phyloP scores from a whole-genome alignment of 768 basidiomycete species.

The Pleurotus pulmonarius region DNA sequence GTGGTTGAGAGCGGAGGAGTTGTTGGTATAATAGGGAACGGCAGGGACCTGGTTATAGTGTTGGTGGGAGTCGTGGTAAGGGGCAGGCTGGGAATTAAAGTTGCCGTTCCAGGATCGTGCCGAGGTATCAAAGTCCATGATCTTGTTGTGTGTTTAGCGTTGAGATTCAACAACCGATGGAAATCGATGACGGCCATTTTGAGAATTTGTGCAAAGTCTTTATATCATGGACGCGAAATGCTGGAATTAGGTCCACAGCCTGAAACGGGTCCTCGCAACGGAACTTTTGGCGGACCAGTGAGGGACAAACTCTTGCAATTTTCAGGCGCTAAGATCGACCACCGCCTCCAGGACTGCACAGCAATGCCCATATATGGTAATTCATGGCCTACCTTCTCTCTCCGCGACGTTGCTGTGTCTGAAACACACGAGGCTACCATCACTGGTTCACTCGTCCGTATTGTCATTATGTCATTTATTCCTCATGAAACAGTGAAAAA shows the following conservation, averaged over 20 bases:
- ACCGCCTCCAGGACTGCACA: background rate
- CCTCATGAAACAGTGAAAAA: constrained; percentile 1
- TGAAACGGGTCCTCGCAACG: constrained; percentile 6
- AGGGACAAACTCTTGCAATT: background rate
- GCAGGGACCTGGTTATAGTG: background rate
- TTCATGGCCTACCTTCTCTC: background rate
- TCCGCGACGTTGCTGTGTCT: constrained; percentile 6
- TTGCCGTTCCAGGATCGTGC: constrained; percentile 6
- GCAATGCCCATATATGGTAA: background rate
- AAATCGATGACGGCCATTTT: background rate
- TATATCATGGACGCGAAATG: background rate
- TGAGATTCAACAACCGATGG: constrained; percentile 9
- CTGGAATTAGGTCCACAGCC: background rate
- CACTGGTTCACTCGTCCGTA: background rate
- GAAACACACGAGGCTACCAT: constrained; percentile 6
- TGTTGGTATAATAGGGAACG: background rate
- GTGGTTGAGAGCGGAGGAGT: background rate
- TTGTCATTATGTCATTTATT: constrained; percentile 4
- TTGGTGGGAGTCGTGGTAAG: constrained; percentile 2
- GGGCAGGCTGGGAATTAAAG: constrained; percentile 5
- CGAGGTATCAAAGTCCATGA: constrained; percentile 2
- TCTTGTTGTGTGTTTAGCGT: background rate
- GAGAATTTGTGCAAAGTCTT: background rate
- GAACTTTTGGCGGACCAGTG: constrained; percentile 2
- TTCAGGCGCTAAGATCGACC: background rate